These are phyloP conservation scores for Mycena albidolilacea DNA, from an alignment of 768 basidiomycete species.

Conservation along the genomic window DNA sequence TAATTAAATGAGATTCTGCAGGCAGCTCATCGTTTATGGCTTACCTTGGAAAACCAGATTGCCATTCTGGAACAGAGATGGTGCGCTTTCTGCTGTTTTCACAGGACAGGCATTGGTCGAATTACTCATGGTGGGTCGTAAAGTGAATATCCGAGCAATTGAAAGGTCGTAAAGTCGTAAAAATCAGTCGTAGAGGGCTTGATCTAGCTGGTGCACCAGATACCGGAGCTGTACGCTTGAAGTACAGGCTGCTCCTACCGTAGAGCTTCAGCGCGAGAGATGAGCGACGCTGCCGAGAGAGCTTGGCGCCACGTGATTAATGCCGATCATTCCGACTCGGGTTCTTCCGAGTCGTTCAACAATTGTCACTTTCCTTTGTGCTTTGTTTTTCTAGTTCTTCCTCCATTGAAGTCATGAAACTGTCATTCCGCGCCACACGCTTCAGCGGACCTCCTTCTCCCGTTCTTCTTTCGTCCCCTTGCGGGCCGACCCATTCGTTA, in stretches of 20 bases:
- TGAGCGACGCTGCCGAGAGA: not conserved
- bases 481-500: slow-evolving; percentile 32
- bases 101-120: slow-evolving; percentile 45
- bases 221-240: slow-evolving; percentile 13
- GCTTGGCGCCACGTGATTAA: not conserved
- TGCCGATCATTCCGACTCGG: not conserved
- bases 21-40: slow-evolving; percentile 28
- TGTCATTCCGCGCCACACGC: slow-evolving; percentile 21
- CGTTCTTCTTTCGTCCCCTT: slow-evolving; percentile 15
- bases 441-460: slow-evolving; percentile 26
- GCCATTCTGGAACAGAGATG: slow-evolving; percentile 75
- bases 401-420: not conserved
- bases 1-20: slow-evolving; percentile 15
- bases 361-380: not conserved
- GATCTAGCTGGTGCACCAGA: not conserved
- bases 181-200: not conserved
- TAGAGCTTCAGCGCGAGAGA: slow-evolving; percentile 1
- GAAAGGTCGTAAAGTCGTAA: slow-evolving; percentile 24
- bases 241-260: slow-evolving; percentile 10
- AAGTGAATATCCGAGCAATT: slow-evolving; percentile 1
- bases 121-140: slow-evolving; percentile 23
- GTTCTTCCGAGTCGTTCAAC: no score
- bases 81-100: slow-evolving; percentile 59
- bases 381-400: not conserved
- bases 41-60: slow-evolving; percentile 73